Conservation (phyloP, 1,139 yeast species). For the Meyerozyma smithsonii region DNA sequence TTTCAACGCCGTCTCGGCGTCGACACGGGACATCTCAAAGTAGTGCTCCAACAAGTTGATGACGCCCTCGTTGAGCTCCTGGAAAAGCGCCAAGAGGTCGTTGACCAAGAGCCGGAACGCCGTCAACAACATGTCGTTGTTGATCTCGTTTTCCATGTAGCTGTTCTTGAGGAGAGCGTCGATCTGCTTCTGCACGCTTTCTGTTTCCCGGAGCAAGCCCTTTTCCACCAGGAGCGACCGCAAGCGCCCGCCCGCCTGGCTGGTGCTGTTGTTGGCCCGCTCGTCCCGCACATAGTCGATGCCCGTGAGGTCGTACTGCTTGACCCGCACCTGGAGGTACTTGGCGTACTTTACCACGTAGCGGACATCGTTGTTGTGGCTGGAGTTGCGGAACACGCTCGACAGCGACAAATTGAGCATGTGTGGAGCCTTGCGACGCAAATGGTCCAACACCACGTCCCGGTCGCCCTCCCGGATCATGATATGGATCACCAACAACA, state of each 20-base stretch:
- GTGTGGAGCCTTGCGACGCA: slow-evolving; percentile 49
- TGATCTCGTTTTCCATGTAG: slow-evolving; percentile 69
- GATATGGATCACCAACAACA: slow-evolving; percentile 78
- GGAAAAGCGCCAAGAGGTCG: slow-evolving; percentile 80
- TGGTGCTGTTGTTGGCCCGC: slow-evolving; percentile 39
- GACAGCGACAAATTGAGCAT: slow-evolving; percentile 49
- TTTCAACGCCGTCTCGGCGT: slow-evolving; percentile 81
- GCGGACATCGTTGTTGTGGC: slow-evolving; percentile 50
- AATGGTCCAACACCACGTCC: slow-evolving; percentile 62
- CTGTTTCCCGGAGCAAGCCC: slow-evolving; percentile 79
- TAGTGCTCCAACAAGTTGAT: slow-evolving; percentile 89
- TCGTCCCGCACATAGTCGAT: slow-evolving; percentile 79
- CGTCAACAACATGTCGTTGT: slow-evolving; percentile 77
- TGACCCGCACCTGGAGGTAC: slow-evolving; percentile 65
- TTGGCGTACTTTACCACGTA: slow-evolving; percentile 65
- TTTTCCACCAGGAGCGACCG: slow-evolving; percentile 66
- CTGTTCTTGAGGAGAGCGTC: slow-evolving; percentile 70
- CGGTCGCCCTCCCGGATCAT: slow-evolving; percentile 90
- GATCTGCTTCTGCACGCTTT: slow-evolving; percentile 78
- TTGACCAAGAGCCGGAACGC: slow-evolving; percentile 84
- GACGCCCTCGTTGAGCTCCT: slow-evolving; percentile 90
- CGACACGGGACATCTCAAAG: slow-evolving; percentile 82
- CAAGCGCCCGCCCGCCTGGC: slow-evolving; percentile 59
- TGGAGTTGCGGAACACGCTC: slow-evolving; percentile 26
- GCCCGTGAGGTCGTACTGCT: slow-evolving; percentile 59